A percentile compares a stretch with the other conserved stretches of the same genome.
phyloP scores from a whole-genome alignment of 1,284 basidiomycete genomes.

The Cutaneotrichosporon dermatis region DNA sequence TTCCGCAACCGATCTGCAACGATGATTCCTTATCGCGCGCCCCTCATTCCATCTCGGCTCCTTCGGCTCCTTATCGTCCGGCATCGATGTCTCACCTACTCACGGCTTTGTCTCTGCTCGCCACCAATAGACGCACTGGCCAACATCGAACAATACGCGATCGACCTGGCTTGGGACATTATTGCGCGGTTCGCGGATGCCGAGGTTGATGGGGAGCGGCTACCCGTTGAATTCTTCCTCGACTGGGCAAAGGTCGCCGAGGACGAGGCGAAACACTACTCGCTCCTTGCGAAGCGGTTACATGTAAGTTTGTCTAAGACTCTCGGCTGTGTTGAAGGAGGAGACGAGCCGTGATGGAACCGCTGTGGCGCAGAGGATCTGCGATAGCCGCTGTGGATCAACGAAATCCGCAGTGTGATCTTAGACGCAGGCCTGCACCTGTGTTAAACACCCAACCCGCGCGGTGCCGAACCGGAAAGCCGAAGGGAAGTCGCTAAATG shows the following conservation, averaged over 20 bases:
- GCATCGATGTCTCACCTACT: background rate
- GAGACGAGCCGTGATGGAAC: too few species aligned
- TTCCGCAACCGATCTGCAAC: background rate
- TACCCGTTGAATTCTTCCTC: constrained; percentile 70
- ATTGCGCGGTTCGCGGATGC: constrained; percentile 66
- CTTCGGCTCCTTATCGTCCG: too few species aligned
- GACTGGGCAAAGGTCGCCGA: constrained; percentile 72
- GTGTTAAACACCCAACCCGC: too few species aligned
- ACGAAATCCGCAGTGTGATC: too few species aligned
- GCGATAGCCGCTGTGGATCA: too few species aligned
- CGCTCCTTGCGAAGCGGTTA: constrained; percentile 49
- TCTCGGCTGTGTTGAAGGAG: too few species aligned
- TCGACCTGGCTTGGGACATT: constrained; percentile 80
- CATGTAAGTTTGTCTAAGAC: constrained; percentile 45
- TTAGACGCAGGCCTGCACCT: too few species aligned
- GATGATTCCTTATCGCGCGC: too few species aligned
- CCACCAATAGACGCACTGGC: constrained; percentile 60
- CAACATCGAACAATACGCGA: constrained; percentile 89
- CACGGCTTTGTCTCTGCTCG: too few species aligned
- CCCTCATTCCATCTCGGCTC: too few species aligned
- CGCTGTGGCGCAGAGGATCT: too few species aligned
- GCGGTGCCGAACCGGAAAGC: too few species aligned
- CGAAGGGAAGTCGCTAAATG: background rate
- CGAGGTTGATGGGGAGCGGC: constrained; percentile 48
- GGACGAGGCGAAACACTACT: constrained; percentile 73